phyloP scores from a whole-genome alignment of 306 rosid genomes.

The Malus domestica region DNA sequence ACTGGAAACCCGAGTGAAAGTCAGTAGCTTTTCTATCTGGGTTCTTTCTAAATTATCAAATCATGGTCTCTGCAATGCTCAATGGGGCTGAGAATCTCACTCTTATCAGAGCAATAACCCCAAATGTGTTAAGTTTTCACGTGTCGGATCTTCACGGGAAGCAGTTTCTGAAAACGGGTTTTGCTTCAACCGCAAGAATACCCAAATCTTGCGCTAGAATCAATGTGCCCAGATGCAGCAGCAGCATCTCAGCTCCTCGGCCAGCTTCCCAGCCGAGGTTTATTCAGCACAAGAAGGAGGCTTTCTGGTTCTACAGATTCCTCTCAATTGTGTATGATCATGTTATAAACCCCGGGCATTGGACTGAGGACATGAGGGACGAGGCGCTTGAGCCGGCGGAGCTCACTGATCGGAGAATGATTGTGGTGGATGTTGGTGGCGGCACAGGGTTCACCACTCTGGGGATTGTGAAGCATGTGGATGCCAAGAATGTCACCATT shows the following conservation, averaged over 20 bases:
- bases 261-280: constrained; percentile 87
- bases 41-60: constrained; percentile 10
- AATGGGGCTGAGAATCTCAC: constrained; percentile 59
- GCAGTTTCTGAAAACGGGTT: constrained; percentile 31
- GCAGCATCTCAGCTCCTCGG: constrained; percentile 48
- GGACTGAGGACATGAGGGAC: constrained; percentile 98
- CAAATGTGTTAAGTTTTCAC: constrained; percentile 37
- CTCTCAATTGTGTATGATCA: constrained; percentile 90
- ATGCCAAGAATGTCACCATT: constrained; percentile 87
- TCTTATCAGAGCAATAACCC: constrained; percentile 32
- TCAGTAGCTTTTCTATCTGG: constrained; percentile 6
- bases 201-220: constrained; percentile 16
- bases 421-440: constrained; percentile 85
- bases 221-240: constrained; percentile 44
- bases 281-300: constrained; percentile 89
- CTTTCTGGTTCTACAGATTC: constrained; percentile 90
- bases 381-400: constrained; percentile 94
- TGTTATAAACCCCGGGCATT: constrained; percentile 82
- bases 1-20: background rate
- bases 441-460: constrained; percentile 89
- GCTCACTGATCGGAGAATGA: constrained; percentile 54
- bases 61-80: constrained; percentile 65
- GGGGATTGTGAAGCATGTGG: constrained; percentile 84
- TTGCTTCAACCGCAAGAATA: constrained; percentile 27
- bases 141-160: constrained; percentile 43